phyloP scores from a whole-genome alignment of 345 rosid species.

The Litchi chinensis region DNA sequence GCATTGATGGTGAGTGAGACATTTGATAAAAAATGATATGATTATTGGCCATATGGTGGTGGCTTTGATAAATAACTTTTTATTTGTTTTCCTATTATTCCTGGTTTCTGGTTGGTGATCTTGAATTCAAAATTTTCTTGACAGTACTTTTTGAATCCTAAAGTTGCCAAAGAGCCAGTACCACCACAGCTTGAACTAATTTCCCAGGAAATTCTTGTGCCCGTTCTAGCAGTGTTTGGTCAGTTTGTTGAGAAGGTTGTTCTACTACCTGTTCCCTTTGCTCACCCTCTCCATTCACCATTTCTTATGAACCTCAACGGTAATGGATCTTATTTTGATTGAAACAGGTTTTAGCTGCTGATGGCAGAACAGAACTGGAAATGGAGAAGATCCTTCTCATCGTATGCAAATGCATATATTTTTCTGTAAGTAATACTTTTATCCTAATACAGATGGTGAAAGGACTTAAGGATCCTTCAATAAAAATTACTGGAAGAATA shows the following conservation, averaged over 20 bases:
- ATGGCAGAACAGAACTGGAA: constrained; percentile 42
- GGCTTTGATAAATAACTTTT: neutral
- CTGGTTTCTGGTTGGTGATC: constrained; percentile 5
- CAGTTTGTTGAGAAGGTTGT: constrained; percentile 66
- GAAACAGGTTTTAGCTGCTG: constrained; percentile 53
- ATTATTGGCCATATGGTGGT: neutral
- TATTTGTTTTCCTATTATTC: neutral
- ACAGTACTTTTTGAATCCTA: constrained; percentile 85
- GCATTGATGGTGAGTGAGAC: neutral
- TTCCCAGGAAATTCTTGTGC: constrained; percentile 64
- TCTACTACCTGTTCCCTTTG: constrained; percentile 17
- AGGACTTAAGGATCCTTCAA: neutral
- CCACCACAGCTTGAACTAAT: constrained; percentile 77
- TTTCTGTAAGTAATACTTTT: constrained; percentile 57
- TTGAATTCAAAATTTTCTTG: constrained; percentile 21
- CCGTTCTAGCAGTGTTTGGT: constrained; percentile 61
- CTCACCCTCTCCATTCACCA: constrained; percentile 1
- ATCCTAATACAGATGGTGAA: constrained; percentile 1
- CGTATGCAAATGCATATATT: constrained; percentile 75
- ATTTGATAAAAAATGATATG: neutral
- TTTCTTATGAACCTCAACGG: constrained; percentile 19
- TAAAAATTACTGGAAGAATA: neutral
- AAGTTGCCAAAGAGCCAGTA: constrained; percentile 78
- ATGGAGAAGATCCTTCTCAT: constrained; percentile 61
- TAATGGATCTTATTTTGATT: constrained; percentile 32